A percentile compares a stretch with the other conserved stretches of the same genome.
phyloP scores from a whole-genome alignment of 257 asterid genomes.

The Salvia splendens region DNA sequence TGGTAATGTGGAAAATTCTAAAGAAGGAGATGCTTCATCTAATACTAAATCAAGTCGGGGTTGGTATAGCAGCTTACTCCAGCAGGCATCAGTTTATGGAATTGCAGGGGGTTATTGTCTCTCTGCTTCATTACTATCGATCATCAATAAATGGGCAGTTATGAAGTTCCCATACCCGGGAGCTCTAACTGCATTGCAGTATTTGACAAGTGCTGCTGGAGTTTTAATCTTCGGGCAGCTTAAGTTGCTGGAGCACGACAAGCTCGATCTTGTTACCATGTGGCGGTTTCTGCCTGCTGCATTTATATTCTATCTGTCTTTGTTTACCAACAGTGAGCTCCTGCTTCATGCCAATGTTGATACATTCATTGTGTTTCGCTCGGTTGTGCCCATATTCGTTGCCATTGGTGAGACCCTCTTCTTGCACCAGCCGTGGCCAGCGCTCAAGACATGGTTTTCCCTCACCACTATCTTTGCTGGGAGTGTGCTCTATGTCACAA shows the following conservation, averaged over 20 bases:
- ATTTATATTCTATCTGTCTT: slow-evolving; percentile 73
- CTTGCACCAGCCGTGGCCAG: slow-evolving; percentile 95
- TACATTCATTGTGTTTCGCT: slow-evolving; percentile 87
- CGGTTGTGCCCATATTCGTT: slow-evolving; percentile 91
- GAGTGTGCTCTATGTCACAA: slow-evolving; percentile 74
- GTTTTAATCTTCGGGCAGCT: slow-evolving; percentile 76
- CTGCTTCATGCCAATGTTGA: slow-evolving; percentile 96
- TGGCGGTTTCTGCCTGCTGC: slow-evolving; percentile 98
- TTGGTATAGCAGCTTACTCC: slow-evolving; percentile 58
- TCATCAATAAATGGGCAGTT: slow-evolving; percentile 95
- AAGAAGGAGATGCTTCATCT: slow-evolving; percentile 39
- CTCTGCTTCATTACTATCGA: slow-evolving; percentile 82
- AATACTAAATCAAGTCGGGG: slow-evolving; percentile 39
- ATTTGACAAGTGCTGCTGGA: slow-evolving; percentile 83
- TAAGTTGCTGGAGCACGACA: slow-evolving; percentile 70
- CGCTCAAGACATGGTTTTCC: slow-evolving; percentile 72
- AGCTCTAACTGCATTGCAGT: slow-evolving; percentile 88
- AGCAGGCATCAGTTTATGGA: slow-evolving; percentile 78
- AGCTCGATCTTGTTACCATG: slow-evolving; percentile 74
- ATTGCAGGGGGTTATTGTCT: slow-evolving; percentile 91
- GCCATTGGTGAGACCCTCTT: slow-evolving; percentile 88
- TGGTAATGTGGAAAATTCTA: slow-evolving; percentile 68
- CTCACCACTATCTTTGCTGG: slow-evolving; percentile 85
- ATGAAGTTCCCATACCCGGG: slow-evolving; percentile 98
- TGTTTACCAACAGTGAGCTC: slow-evolving; percentile 90